phyloP scores from a whole-genome alignment of 345 rosid species.

The Citrus trifoliata region DNA sequence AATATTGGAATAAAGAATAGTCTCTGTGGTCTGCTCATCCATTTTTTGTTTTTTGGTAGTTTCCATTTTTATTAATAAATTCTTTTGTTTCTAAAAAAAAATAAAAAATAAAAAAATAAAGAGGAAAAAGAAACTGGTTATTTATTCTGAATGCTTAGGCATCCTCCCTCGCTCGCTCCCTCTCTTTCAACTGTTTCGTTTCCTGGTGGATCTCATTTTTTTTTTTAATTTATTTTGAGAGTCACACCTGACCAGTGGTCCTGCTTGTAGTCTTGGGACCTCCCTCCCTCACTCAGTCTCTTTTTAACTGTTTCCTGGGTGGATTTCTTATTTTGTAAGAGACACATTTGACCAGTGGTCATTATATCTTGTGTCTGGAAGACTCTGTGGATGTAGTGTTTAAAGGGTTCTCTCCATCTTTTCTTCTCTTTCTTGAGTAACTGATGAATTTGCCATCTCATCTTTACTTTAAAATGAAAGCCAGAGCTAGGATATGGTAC shows the following conservation, averaged over 20 bases:
- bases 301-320: not conserved
- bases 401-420: not conserved
- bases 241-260: not conserved
- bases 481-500: not conserved
- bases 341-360: not conserved
- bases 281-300: not conserved
- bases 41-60: not conserved
- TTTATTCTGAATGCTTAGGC: not conserved
- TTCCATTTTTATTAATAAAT: not conserved
- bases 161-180: not conserved
- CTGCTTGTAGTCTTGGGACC: not conserved
- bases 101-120: too few relatives aligned
- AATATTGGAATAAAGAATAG: not conserved
- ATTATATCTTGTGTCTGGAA: not conserved
- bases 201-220: not conserved
- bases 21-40: not conserved
- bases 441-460: not conserved
- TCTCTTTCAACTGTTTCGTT: not conserved
- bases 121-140: not conserved
- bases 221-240: too few relatives aligned
- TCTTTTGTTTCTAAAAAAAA: not conserved
- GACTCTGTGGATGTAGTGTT: not conserved
- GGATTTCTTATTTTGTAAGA: not conserved
- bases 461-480: not conserved
- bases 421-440: not conserved